Percentiles rank a stretch among this genome's conserved stretches.
Conservation (phyloP, 768 basidiomycete species). For the Leccinellum rugosiceps region DNA sequence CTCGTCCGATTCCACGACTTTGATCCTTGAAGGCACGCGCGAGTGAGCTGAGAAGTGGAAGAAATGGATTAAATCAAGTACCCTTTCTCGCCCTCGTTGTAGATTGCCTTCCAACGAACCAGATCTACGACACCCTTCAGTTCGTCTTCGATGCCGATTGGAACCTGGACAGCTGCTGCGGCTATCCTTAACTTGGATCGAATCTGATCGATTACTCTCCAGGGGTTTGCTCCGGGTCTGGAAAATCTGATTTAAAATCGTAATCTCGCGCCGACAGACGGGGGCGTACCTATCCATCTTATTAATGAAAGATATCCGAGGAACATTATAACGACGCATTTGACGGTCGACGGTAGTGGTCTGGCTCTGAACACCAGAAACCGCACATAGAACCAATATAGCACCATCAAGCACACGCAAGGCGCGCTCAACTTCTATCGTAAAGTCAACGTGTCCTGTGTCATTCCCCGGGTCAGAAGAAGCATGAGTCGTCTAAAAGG, state of each 20-base stretch:
- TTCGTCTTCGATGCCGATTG: conserved; percentile 86
- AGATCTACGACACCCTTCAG: conserved; percentile 92
- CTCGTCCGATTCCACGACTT: conserved; percentile 79
- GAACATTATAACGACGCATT: conserved; percentile 96
- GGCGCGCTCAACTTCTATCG: conserved; percentile 97
- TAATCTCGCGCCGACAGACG: neutral
- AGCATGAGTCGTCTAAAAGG: neutral
- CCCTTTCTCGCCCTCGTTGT: conserved; percentile 96
- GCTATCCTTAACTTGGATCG: conserved; percentile 86
- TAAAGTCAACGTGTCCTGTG: conserved; percentile 98
- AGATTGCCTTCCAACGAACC: conserved; percentile 90
- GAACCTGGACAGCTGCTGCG: conserved; percentile 94
- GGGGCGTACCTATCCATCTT: conserved; percentile 87
- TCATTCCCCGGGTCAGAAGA: neutral
- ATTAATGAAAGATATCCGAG: conserved; percentile 94
- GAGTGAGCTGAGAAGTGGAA: neutral
- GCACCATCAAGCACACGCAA: conserved; percentile 96
- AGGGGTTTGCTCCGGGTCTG: conserved; percentile 96
- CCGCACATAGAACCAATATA: conserved; percentile 93
- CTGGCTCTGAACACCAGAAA: conserved; percentile 96
- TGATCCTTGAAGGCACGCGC: conserved; percentile 45
- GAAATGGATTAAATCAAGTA: conserved; percentile 33
- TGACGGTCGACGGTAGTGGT: conserved; percentile 99
- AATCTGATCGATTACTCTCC: conserved; percentile 91
- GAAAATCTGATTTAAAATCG: neutral